These are phyloP conservation scores for Vachellia collinsii DNA, from an alignment of 306 rosid genomes.

Conservation along the genomic window DNA sequence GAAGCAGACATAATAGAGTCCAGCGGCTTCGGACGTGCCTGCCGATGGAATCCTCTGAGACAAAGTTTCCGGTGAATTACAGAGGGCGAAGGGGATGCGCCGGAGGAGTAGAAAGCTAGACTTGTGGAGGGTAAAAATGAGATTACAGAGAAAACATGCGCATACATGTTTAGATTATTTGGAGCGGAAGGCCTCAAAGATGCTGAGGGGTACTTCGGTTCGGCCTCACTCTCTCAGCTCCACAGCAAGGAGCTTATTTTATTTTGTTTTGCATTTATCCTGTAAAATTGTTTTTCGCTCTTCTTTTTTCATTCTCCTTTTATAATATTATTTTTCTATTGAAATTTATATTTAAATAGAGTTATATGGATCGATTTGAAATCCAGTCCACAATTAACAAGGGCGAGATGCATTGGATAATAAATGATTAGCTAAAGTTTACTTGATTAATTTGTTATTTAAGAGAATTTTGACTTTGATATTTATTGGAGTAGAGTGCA, in stretches of 20 bases:
- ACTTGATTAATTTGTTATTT: not conserved
- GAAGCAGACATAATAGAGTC: conserved; percentile 52
- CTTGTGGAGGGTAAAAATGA: conserved; percentile 54
- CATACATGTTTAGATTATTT: conserved; percentile 35
- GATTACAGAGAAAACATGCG: conserved; percentile 37
- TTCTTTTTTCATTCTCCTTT: too few relatives aligned
- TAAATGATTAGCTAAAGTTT: too few relatives aligned
- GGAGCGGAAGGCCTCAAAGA: not conserved
- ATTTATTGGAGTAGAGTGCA: not conserved
- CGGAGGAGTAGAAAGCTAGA: conserved; percentile 24
- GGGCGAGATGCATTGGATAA: not conserved
- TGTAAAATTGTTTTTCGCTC: not conserved
- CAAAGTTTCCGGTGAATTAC: conserved; percentile 30
- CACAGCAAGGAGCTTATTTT: not conserved
- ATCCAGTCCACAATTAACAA: not conserved
- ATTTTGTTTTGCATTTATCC: not conserved
- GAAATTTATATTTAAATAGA: too few relatives aligned
- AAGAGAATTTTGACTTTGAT: not conserved
- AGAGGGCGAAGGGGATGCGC: conserved; percentile 25
- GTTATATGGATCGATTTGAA: not conserved
- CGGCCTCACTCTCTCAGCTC: not conserved
- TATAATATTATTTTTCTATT: too few relatives aligned
- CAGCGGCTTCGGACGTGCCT: conserved; percentile 43
- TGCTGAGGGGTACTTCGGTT: not conserved
- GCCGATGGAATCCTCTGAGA: conserved; percentile 42